phyloP scores from a whole-genome alignment of 169 alveolate species.

The Eimeria praecox region DNA sequence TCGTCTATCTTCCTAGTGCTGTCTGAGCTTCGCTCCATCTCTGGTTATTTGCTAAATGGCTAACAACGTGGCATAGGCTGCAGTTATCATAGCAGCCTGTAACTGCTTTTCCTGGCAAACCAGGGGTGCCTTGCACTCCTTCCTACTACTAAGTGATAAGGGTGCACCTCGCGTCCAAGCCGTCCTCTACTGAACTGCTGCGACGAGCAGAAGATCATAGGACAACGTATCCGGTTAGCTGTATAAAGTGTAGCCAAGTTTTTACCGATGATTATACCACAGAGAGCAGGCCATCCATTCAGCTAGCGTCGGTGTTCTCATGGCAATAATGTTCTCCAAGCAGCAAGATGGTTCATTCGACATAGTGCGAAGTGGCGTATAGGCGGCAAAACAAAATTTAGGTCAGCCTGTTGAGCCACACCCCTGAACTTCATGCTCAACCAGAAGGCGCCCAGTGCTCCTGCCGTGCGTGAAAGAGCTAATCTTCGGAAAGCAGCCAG shows the following conservation, averaged over 20 bases:
- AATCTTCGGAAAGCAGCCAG: background rate
- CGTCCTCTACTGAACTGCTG: background rate
- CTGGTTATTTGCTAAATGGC: background rate
- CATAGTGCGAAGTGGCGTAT: background rate
- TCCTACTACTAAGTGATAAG: background rate
- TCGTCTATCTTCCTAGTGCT: too few relatives aligned
- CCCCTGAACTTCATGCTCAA: background rate
- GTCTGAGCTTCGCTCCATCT: background rate
- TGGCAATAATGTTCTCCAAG: background rate
- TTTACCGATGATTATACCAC: background rate
- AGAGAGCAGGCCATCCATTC: background rate
- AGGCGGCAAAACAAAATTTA: background rate
- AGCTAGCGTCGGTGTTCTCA: background rate
- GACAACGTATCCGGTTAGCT: background rate
- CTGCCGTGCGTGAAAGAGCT: background rate
- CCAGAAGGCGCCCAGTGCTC: background rate
- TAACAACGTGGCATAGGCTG: background rate
- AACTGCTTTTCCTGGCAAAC: background rate
- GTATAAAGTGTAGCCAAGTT: background rate
- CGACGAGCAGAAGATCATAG: background rate
- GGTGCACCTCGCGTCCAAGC: background rate
- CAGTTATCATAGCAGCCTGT: background rate
- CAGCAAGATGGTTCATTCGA: background rate
- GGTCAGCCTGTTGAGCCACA: background rate
- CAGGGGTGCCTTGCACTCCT: background rate